Evolutionary conservation across 2,329 filamentous ascomycete genomes (phyloP).

Genomic region (Camptophora hylomeconis): DNA sequence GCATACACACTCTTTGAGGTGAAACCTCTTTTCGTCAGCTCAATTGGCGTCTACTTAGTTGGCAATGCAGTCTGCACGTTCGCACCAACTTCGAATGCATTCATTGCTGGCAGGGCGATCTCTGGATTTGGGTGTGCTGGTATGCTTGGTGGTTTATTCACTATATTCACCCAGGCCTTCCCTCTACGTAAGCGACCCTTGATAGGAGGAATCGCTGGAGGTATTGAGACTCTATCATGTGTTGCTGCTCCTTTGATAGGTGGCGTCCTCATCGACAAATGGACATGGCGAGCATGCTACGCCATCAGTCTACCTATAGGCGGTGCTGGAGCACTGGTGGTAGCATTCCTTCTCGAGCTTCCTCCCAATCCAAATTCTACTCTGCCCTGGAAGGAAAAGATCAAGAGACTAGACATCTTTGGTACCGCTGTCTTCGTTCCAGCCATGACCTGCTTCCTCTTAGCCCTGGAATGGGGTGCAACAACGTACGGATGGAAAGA

Average conservation of each 20-base stretch:
- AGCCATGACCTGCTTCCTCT: conserved; percentile 16
- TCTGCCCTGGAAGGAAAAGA: conserved; percentile 17
- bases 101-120: conserved; percentile 21
- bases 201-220: conserved; percentile 17
- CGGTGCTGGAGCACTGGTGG: conserved; percentile 17
- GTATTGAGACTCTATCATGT: conserved; percentile 18
- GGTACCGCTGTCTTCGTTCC: conserved; percentile 23
- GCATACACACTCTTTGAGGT: conserved; percentile 22
- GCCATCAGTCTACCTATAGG: conserved; percentile 33
- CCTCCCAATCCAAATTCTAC: conserved; percentile 9
- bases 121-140: conserved; percentile 19
- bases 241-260: conserved; percentile 23
- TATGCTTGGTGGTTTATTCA: conserved; percentile 13
- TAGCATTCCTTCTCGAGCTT: conserved; percentile 19
- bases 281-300: conserved; percentile 27
- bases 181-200: conserved; percentile 20
- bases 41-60: conserved; percentile 14
- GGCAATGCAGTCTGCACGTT: conserved; percentile 15
- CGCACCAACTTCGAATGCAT: conserved; percentile 9
- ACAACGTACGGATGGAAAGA: conserved; percentile 22
- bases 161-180: conserved; percentile 11
- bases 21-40: conserved; percentile 18
- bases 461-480: conserved; percentile 24
- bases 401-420: conserved; percentile 21
- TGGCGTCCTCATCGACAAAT: conserved; percentile 22